Base-by-base conservation (phyloP, 176 grass and related monocot genomes). In the Puccinellia tenuiflora region DNA sequence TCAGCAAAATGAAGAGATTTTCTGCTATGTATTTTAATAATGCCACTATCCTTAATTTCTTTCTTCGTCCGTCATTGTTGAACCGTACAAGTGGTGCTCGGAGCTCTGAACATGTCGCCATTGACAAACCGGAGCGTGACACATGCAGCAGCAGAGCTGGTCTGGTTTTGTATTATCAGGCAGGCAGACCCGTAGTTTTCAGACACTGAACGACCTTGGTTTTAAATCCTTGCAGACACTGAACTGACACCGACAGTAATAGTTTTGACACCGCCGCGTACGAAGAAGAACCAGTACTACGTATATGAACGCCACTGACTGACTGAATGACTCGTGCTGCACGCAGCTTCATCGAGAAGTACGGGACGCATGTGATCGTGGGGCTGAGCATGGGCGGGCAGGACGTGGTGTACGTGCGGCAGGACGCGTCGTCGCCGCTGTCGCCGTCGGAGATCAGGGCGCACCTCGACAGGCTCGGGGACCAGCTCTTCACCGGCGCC, bases 351-450 rank as follows among this genome's bases (percentile, higher is more conserved):
- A 91, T 93, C 59, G 83, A 93, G 62, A 91, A 88, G 39, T 93
- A 91, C 37, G 96, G 96, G 69, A 97, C 95, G 9, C 95, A 97
- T 45, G 76, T 97, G 81, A 42, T 94, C 46, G 88, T 90, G 24
- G 95, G 90, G 59, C 86, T 97, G 52, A 92, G 95, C 88, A 90
- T 97, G 81, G 95, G 95, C 85, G 95, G 95, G 25, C 88, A 94
- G 68, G 95, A 97, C 83, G 92, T 94, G 64, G 86, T 94, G 34
- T 89, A 91, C 77, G 90, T 93, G 75, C 86, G 92, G 81, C 95
- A 97, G 78, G 59, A 88, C 57, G 84, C n/a, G 42, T 92, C 90
- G 35, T 97, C 95, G 68, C 57, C 64, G 33, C 80, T 94, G 24
- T 66, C 92, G 52, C 88, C 81, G 75, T 68, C 86, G 45, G 88